Percentiles rank a stretch among this genome's conserved stretches.
Evolutionary conservation across 208 protist species (phyloP).

Genomic region (Perkinsela sp.): DNA sequence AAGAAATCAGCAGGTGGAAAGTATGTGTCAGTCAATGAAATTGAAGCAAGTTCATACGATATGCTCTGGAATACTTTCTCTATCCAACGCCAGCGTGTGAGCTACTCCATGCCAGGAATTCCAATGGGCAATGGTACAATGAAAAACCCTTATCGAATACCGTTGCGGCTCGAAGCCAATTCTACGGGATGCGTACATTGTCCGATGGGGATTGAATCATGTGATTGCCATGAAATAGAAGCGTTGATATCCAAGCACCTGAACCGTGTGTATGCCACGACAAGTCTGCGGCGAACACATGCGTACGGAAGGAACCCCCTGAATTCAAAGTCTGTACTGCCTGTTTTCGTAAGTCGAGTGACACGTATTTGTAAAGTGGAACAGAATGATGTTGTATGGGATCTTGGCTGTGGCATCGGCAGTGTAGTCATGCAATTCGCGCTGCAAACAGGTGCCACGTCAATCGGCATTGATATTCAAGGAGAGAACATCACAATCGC

Average conservation of each 20-base stretch:
- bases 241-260: neutral
- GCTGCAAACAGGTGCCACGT: conserved; percentile 21
- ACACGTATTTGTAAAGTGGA: conserved; percentile 11
- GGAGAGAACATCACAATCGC: conserved; percentile 22
- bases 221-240: neutral
- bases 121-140: neutral
- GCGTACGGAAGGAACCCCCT: conserved; percentile 13
- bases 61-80: neutral
- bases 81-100: neutral
- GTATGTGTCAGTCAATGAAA: neutral
- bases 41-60: neutral
- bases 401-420: conserved; percentile 46
- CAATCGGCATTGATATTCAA: conserved; percentile 42
- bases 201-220: neutral
- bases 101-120: neutral
- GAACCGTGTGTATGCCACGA: neutral
- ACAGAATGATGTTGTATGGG: conserved; percentile 23
- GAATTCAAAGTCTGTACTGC: conserved; percentile 54
- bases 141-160: neutral
- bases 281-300: conserved; percentile 10
- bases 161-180: neutral
- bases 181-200: neutral
- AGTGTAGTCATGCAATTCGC: conserved; percentile 56
- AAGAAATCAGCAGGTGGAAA: neutral
- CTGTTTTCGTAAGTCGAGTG: conserved; percentile 28